Evolutionary conservation across 768 basidiomycete species (phyloP), one percentile per base, ranked within the genome.

Genomic region (Collybiopsis luxurians): DNA sequence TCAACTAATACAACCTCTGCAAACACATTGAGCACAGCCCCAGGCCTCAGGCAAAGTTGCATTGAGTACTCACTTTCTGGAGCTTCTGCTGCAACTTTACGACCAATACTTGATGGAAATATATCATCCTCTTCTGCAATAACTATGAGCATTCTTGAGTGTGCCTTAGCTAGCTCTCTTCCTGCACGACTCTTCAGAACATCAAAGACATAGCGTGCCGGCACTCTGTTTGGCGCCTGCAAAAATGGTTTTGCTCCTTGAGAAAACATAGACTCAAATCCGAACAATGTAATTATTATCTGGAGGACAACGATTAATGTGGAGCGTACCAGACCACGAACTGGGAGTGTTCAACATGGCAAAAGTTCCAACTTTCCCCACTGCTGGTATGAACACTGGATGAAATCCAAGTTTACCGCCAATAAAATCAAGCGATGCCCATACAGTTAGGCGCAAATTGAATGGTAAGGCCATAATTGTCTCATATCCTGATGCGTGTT

Each of bases 71-170:
- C 23, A 67, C 65, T 57, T 19, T 60, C 57, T 15, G 34, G 47
- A n/a, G 65, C 63, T n/a, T 34, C 48, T 19, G 21, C 50, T 31
- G 57, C 65, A 9, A 65, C 38, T 23, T 59, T 51, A n/a, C 53
- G 15, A 10, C 55, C 61, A 12, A 65, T 60, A 5, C 34, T 21
- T 15, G 38, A 15, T 1, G 66, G 64, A 15, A 67, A 39, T 13
- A 62, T 49, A 52, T 68, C 67, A 52, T 68, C 66, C 2, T 64
- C 59, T 53, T 59, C 30, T 2, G 64, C 44, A 4, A 26, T 42
- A 12, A 68, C 66, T 15, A 67, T 11, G 21, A 68, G 52, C 6
- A 9, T 19, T 44, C 17, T 44, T 6, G 62, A 45, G 9, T 52
- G 51, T 11, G 61, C 57, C 38, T 61, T 43, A 46, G 58, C 60